Evolutionary conservation across 306 rosid genomes (phyloP), one percentile per base, ranked within the genome.

Genomic region (Castanospermum australe): DNA sequence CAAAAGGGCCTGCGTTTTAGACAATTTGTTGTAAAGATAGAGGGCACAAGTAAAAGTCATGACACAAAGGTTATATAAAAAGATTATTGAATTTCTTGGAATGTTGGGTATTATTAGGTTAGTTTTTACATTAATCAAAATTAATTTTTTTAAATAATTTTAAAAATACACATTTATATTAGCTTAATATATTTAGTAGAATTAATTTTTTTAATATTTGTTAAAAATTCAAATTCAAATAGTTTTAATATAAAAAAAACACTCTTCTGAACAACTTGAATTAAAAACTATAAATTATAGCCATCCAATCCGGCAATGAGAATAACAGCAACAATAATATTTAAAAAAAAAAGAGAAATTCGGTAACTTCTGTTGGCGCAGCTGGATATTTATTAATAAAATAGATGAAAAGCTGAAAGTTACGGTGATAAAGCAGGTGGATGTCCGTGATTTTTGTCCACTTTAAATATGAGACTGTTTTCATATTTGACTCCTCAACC

Each of bases 1-100:
- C 14, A 14, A 51, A 38, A 48, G 52, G 80, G 52, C 80, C 80
- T 75, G 61, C 71, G 45, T 28, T 33, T 62, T 47, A 36, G 11
- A 25, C 33, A 50, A 21, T 22, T 54, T 35, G 36, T 36, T 73
- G 52, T 24, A 22, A 51, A 65, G 74, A 52, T 63, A 20, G 45
- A 65, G 61, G 51, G 66, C 54, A 36, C 25, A 38, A 51, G 42
- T 50, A 56, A 38, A 65, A 51, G 74, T 24, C n/a, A 38, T 77
- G 66, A 5, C 12, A 50, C 13, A 45, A 61, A 65, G 52, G 33
- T 12, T 20, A 18, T 21, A 38, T n/a, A 64, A 67, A 67, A 25
- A 8, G 42, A 67, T n/a, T n/a, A n/a, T n/a, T n/a, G n/a, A n/a
- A n/a, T n/a, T n/a, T n/a, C n/a, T n/a, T n/a, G n/a, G n/a, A n/a